phyloP scores from a whole-genome alignment of 108 stramenopile species.

The Cyclotella cryptica region DNA sequence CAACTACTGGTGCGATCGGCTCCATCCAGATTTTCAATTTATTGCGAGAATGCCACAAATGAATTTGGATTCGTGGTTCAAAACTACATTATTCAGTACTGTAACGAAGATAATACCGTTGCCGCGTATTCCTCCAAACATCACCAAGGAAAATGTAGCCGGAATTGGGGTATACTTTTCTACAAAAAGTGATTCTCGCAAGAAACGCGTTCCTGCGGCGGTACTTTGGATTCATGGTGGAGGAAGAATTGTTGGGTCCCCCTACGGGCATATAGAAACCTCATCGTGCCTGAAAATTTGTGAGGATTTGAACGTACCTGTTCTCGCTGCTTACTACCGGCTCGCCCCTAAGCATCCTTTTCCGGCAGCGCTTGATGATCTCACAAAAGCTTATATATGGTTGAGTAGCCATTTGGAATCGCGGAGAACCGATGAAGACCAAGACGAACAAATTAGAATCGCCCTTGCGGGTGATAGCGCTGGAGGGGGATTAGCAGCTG shows the following conservation, averaged over 20 bases:
- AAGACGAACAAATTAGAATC: conserved; percentile 13
- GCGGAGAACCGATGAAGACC: neutral
- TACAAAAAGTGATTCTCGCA: neutral
- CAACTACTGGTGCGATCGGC: conserved; percentile 15
- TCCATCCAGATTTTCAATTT: conserved; percentile 7
- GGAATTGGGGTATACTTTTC: neutral
- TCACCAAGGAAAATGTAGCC: neutral
- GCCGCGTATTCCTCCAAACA: neutral
- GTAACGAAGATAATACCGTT: neutral
- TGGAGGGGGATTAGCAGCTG: conserved; percentile 46
- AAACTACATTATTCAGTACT: neutral
- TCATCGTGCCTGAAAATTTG: neutral
- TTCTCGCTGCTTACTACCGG: conserved; percentile 23
- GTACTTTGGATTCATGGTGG: conserved; percentile 33
- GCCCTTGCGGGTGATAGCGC: conserved; percentile 38
- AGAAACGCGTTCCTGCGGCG: conserved; percentile 4
- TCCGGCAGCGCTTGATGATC: conserved; percentile 47
- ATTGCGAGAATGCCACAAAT: neutral
- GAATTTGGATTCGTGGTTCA: conserved; percentile 6
- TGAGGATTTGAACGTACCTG: conserved; percentile 15
- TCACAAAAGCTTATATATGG: conserved; percentile 33
- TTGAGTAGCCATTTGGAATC: conserved; percentile 4
- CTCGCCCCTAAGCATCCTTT: conserved; percentile 32
- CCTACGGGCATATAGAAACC: neutral
- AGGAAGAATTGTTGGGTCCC: conserved; percentile 22